Percentiles rank a stretch among this genome's conserved stretches.
Evolutionary conservation across 2,329 filamentous ascomycete genomes (phyloP).

Genomic region (Alternaria hordeiaustralica): DNA sequence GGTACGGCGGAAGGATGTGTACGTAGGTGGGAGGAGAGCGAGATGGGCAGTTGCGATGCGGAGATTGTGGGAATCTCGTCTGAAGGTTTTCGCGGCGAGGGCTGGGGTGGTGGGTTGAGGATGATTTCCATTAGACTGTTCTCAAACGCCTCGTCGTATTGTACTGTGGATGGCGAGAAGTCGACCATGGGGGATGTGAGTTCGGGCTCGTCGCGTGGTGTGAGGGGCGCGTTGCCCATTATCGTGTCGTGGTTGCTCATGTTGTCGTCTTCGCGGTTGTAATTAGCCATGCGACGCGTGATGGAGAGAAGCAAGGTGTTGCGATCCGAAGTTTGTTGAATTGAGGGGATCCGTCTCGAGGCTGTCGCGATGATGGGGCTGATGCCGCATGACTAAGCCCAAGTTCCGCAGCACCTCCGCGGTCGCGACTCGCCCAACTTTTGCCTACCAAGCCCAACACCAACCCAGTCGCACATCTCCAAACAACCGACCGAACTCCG

Average conservation of each 20-base stretch:
- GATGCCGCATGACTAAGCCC: conserved; percentile 11
- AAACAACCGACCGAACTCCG: not conserved
- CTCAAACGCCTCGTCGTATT: conserved; percentile 54
- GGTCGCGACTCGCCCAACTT: conserved; percentile 6
- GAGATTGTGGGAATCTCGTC: conserved; percentile 33
- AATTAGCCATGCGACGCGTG: not conserved
- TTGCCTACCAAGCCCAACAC: not conserved
- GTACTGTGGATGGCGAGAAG: conserved; percentile 53
- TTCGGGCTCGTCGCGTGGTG: conserved; percentile 39
- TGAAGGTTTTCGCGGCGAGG: conserved; percentile 30
- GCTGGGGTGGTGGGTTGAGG: conserved; percentile 39
- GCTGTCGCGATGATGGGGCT: conserved; percentile 1
- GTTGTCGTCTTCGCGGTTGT: not conserved
- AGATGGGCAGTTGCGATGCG: conserved; percentile 50
- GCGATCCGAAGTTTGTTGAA: not conserved
- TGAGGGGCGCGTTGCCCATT: conserved; percentile 40
- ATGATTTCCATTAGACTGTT: conserved; percentile 52
- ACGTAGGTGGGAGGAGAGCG: conserved; percentile 52
- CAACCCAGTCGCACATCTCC: not conserved
- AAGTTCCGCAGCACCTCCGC: conserved; percentile 13
- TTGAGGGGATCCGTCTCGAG: not conserved
- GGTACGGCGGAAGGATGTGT: conserved; percentile 52
- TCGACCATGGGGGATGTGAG: conserved; percentile 43
- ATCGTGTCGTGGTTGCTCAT: conserved; percentile 33
- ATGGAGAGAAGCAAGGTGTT: not conserved